Percentiles rank a stretch among this genome's conserved stretches.
phyloP scores from a whole-genome alignment of 106 monocot species.

The Narthecium ossifragum region DNA sequence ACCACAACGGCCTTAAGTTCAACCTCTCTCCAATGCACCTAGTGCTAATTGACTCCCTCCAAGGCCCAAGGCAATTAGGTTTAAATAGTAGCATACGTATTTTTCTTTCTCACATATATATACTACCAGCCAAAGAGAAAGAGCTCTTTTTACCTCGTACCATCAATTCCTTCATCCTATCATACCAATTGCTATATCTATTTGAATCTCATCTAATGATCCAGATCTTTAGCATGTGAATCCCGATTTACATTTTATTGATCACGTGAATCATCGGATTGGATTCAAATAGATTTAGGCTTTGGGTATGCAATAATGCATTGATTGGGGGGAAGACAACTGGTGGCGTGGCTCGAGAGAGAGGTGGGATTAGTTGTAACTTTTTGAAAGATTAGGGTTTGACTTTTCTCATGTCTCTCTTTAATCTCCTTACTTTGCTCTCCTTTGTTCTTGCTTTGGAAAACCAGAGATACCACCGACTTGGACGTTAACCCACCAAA shows the following conservation, averaged over 20 bases:
- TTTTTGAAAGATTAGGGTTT: not conserved
- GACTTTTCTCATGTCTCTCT: not conserved
- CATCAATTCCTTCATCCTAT: too few species aligned
- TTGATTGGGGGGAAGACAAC: not conserved
- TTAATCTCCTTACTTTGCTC: not conserved
- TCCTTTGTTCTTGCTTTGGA: not conserved
- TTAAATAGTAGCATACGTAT: not conserved
- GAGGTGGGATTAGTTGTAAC: not conserved
- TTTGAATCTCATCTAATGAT: too few species aligned
- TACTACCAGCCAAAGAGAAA: not conserved
- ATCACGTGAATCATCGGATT: not conserved
- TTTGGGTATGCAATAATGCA: not conserved
- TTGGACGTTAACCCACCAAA: conserved; percentile 4
- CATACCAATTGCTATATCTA: too few species aligned
- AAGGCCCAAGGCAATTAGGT: not conserved
- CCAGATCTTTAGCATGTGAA: not conserved
- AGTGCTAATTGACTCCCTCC: not conserved
- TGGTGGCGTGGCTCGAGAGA: not conserved
- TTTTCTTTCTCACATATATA: too few species aligned
- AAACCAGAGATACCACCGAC: not conserved
- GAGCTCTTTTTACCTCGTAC: not conserved
- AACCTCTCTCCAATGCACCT: not conserved
- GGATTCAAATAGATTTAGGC: too few species aligned
- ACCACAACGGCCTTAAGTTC: not conserved
- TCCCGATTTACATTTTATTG: not conserved